Base-by-base conservation (phyloP, 176 grass and related monocot species). In the Typha latifolia region DNA sequence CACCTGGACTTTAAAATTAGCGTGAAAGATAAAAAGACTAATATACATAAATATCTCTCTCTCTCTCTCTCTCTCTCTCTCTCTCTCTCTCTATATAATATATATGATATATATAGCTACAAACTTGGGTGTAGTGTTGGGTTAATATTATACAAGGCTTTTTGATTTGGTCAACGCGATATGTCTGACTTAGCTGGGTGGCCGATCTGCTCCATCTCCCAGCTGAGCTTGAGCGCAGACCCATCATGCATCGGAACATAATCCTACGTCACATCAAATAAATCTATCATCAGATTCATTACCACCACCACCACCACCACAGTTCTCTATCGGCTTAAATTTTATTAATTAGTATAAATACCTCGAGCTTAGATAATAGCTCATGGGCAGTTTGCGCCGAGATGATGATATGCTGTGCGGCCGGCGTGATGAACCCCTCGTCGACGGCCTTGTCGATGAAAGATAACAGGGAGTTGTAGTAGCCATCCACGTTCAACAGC, bases 361-460 rank as follows among this genome's bases (percentile, higher is more conserved):
- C 66, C 86, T 85, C 82, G 0, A 90, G 70, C 14, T 85, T 76
- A 0, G 51, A 83, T 80, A 90, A 49, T 64, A 90, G 69, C 0
- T 85, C 71, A 0, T 73, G 79, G 12, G 79, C 75, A 2, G 71
- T 79, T 6, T 76, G 71, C 5, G 86, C 82, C 0, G 75, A 82
- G 23, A 82, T 63, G 19, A 85, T 66, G 70, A 90, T 90, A 68
- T 70, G 15, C 26, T 71, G 82, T 13, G 82, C 86, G 8, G 71
- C 57, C 2, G 82, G 75, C 74, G 31, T 85, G 71, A 90, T 70
- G 76, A 90, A 90, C 5, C 86, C 86, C 34, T 85, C 79, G 49
- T 79, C 82, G 15, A 90, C 82, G 24, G 82, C 86, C 52, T 85
- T 73, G 56, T 90, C 82, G 22, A 90, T 79, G 74, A 90, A 90